Conservation (phyloP, 2,329 filamentous ascomycete genomes). For the Chaetoscypha palmicola region DNA sequence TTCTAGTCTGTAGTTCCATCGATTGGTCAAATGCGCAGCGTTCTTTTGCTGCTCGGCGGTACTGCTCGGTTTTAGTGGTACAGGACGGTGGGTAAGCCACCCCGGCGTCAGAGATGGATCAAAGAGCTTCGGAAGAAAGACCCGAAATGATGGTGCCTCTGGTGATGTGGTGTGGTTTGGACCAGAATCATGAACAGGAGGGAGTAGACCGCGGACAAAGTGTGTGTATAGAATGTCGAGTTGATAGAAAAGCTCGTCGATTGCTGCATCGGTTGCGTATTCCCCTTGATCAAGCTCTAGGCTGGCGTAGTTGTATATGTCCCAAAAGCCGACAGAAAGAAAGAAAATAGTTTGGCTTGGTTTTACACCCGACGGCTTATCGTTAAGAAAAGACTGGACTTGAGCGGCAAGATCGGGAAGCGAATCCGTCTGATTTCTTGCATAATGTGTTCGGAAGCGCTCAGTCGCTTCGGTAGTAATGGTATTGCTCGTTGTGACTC, state of each 20-base stretch:
- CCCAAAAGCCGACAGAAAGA: constrained; percentile 30
- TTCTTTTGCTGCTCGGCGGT: constrained; percentile 48
- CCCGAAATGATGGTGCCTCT: constrained; percentile 35
- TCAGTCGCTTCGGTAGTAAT: constrained; percentile 14
- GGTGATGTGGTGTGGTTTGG: neutral
- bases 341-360: constrained; percentile 25
- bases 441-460: neutral
- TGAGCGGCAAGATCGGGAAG: constrained; percentile 27
- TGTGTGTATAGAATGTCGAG: constrained; percentile 25
- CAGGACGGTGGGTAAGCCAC: constrained; percentile 39
- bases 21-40: constrained; percentile 41
- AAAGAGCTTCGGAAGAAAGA: constrained; percentile 45
- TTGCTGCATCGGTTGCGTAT: constrained; percentile 14
- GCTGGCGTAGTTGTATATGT: constrained; percentile 26
- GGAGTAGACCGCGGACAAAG: constrained; percentile 10
- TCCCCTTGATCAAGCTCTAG: constrained; percentile 16
- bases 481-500: constrained; percentile 21
- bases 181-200: neutral
- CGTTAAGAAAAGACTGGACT: constrained; percentile 23
- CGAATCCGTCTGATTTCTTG: neutral
- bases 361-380: constrained; percentile 12
- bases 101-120: constrained; percentile 49
- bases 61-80: constrained; percentile 39
- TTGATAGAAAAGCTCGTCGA: constrained; percentile 25
- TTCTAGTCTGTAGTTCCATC: constrained; percentile 44